phyloP scores from a whole-genome alignment of 805 yeast genomes.

The Grigorovia yakushimaensis region DNA sequence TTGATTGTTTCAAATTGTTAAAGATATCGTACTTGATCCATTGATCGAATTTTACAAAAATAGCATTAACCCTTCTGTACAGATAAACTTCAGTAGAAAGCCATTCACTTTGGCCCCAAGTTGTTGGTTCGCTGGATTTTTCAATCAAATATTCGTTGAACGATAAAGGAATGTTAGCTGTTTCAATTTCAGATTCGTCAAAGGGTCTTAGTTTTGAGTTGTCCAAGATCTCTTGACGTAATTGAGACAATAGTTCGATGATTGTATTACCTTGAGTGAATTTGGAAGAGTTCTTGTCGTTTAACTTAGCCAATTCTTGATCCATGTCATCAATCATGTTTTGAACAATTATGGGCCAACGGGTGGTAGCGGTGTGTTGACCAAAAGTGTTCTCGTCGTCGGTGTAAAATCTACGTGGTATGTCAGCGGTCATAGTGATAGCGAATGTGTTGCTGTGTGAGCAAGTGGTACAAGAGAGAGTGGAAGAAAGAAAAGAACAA shows the following conservation, averaged over 20 bases:
- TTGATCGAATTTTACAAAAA: slow-evolving; percentile 31
- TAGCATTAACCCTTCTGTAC: slow-evolving; percentile 53
- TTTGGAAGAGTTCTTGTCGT: neutral
- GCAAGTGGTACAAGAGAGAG: too few species aligned
- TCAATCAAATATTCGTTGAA: slow-evolving; percentile 46
- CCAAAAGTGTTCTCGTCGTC: slow-evolving; percentile 75
- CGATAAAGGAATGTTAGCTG: slow-evolving; percentile 38
- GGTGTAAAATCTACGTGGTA: slow-evolving; percentile 39
- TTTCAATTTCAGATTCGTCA: slow-evolving; percentile 28
- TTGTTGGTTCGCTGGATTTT: slow-evolving; percentile 9
- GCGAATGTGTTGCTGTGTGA: neutral
- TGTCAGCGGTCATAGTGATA: slow-evolving; percentile 14
- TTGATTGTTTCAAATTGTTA: slow-evolving; percentile 53
- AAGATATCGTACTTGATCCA: slow-evolving; percentile 62
- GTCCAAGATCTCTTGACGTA: slow-evolving; percentile 37
- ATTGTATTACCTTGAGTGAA: slow-evolving; percentile 40
- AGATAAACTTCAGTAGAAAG: slow-evolving; percentile 74
- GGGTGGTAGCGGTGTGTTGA: slow-evolving; percentile 57
- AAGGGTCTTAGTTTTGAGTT: slow-evolving; percentile 39
- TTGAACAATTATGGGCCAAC: slow-evolving; percentile 82
- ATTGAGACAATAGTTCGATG: slow-evolving; percentile 30
- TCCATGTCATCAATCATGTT: slow-evolving; percentile 58
- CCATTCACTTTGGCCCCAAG: slow-evolving; percentile 91
- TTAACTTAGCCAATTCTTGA: slow-evolving; percentile 13
- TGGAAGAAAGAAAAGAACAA: too few species aligned